These are phyloP conservation scores for Colletotrichum sp. DNA, from an alignment of 2,329 filamentous ascomycete genomes.

Conservation along the genomic window DNA sequence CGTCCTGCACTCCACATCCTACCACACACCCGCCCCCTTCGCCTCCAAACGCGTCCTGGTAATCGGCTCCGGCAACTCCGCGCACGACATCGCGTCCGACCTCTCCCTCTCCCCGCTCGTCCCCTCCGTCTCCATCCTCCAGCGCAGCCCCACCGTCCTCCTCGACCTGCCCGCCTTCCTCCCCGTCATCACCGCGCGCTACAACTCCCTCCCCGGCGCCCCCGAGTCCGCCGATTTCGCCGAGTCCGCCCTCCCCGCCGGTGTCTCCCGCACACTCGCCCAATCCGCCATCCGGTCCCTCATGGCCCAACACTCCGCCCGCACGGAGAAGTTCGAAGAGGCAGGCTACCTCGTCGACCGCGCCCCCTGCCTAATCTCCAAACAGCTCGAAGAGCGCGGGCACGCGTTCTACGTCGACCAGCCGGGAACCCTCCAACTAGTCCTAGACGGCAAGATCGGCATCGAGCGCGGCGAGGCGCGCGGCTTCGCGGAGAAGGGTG, in stretches of 20 bases:
- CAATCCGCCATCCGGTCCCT: constrained; percentile 43
- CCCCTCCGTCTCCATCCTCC: constrained; percentile 54
- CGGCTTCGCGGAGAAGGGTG: constrained; percentile 30
- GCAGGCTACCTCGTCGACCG: constrained; percentile 43
- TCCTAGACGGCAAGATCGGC: constrained; percentile 44
- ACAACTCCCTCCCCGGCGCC: constrained; percentile 40
- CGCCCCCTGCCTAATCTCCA: neutral
- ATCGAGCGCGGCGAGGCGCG: constrained; percentile 32
- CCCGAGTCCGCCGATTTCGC: constrained; percentile 54
- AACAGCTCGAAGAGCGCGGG: neutral
- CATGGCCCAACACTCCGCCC: constrained; percentile 39
- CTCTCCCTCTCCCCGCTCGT: constrained; percentile 49
- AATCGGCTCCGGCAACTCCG: constrained; percentile 53
- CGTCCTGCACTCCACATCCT: constrained; percentile 46
- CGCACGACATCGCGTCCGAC: constrained; percentile 55
- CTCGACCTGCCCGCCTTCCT: constrained; percentile 44
- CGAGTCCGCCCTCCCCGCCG: constrained; percentile 47
- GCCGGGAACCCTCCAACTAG: constrained; percentile 31
- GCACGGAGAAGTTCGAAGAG: constrained; percentile 46
- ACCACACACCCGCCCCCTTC: constrained; percentile 36
- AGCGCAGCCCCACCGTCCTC: constrained; percentile 55
- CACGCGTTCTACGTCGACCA: constrained; percentile 42
- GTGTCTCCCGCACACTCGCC: constrained; percentile 49
- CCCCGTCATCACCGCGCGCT: constrained; percentile 42
- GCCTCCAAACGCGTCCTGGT: constrained; percentile 47